Conservation (phyloP, 1,139 yeast species). For the Debaryomyces robertsiae region DNA sequence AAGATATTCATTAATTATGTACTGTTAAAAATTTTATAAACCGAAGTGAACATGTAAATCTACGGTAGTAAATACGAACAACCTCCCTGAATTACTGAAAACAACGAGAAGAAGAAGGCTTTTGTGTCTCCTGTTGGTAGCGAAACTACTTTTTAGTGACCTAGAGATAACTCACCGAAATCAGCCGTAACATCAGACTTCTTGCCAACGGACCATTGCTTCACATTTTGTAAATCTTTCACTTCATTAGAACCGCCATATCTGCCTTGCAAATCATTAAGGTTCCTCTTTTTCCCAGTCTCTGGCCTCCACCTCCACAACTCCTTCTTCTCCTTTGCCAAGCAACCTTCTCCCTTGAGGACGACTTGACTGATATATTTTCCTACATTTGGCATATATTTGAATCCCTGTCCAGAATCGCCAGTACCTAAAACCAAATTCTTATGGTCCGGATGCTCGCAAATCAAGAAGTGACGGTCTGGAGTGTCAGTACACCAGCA, state of each 20-base stretch:
- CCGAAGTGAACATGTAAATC: no score
- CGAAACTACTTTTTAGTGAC: no score
- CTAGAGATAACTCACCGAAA: no score
- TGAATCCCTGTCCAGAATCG: constrained; percentile 48
- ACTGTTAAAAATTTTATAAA: no score
- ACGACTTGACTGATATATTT: constrained; percentile 27
- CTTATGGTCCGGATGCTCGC: constrained; percentile 21
- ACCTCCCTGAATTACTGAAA: no score
- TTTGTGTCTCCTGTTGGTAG: no score
- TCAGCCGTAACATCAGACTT: no score
- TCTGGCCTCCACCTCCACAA: constrained; percentile 30
- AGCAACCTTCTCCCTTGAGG: constrained; percentile 18
- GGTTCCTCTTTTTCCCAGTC: constrained; percentile 17
- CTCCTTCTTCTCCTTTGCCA: constrained; percentile 16
- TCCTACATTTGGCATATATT: constrained; percentile 47
- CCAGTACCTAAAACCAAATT: constrained; percentile 26
- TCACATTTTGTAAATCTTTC: constrained; percentile 25
- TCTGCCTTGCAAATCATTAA: constrained; percentile 22
- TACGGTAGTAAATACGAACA: no score
- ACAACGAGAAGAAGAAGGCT: no score
- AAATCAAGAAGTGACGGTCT: constrained; percentile 25
- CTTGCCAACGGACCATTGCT: constrained; percentile 19
- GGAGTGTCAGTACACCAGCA: constrained; percentile 33
- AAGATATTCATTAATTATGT: no score
- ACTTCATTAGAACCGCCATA: constrained; percentile 26